A percentile compares a stretch with the other conserved stretches of the same genome.
phyloP scores from a whole-genome alignment of 179 eudicot genomes.

The Corrigiola litoralis region DNA sequence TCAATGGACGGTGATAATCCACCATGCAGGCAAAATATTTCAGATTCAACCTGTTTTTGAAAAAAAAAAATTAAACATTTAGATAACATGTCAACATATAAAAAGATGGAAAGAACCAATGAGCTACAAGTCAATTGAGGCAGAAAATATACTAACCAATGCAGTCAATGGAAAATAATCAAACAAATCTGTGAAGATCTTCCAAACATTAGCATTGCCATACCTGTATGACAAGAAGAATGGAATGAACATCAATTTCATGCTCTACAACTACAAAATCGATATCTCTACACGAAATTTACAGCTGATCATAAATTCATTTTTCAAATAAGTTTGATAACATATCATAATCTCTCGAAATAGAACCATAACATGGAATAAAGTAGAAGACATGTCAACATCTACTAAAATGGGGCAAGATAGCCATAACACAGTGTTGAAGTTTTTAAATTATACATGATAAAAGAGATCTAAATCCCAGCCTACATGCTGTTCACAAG shows the following conservation, averaged over 20 bases:
- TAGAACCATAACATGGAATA: too few species aligned
- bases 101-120: not conserved
- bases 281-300: too few species aligned
- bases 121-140: not conserved
- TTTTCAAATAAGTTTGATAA: too few species aligned
- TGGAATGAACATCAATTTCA: not conserved
- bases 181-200: conserved; percentile 87
- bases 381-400: too few species aligned
- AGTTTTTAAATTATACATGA: too few species aligned
- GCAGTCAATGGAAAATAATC: conserved; percentile 96
- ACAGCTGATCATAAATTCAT: too few species aligned
- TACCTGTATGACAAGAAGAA: conserved; percentile 46
- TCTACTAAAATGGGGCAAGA: too few species aligned
- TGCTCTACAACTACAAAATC: not conserved
- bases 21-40: conserved; percentile 94
- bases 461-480: too few species aligned
- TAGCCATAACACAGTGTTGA: too few species aligned
- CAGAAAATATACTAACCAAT: conserved; percentile 52
- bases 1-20: conserved; percentile 95
- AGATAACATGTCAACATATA: not conserved
- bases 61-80: conserved; percentile 6
- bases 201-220: conserved; percentile 95
- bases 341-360: too few species aligned
- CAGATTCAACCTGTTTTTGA: conserved; percentile 90
- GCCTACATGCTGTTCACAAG: too few species aligned